Conservation (phyloP, 495 filamentous ascomycete genomes). For the Daldinia concentrica region DNA sequence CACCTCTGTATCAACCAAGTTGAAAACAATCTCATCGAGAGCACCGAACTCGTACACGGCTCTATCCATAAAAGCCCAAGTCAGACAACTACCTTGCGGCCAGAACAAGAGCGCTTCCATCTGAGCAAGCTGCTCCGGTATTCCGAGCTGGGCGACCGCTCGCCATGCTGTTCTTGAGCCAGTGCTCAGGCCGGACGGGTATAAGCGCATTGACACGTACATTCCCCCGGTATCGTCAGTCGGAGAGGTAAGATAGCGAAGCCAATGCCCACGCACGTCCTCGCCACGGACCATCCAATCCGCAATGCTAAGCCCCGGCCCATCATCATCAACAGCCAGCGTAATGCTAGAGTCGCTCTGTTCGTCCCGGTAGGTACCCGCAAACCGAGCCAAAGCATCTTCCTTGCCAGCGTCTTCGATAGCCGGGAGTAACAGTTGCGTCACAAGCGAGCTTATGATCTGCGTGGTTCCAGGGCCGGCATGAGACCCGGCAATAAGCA, state of each 20-base stretch:
- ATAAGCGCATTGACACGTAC: conserved; percentile 18
- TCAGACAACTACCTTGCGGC: conserved; percentile 54
- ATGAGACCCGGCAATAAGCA: conserved; percentile 52
- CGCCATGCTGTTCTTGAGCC: conserved; percentile 26
- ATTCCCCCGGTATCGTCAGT: neutral
- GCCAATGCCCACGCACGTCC: conserved; percentile 17
- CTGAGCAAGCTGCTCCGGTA: conserved; percentile 33
- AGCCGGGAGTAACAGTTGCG: conserved; percentile 42
- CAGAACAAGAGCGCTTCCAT: conserved; percentile 52
- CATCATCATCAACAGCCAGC: conserved; percentile 38
- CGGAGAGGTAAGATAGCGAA: conserved; percentile 4
- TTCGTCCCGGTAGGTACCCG: conserved; percentile 51
- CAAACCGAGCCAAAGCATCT: conserved; percentile 50
- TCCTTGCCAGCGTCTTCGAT: conserved; percentile 55
- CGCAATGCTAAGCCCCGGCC: conserved; percentile 16
- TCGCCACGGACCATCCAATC: conserved; percentile 21
- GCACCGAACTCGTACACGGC: conserved; percentile 20
- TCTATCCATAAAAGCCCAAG: conserved; percentile 30
- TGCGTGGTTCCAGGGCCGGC: conserved; percentile 43
- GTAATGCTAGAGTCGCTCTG: conserved; percentile 52
- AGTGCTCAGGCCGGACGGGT: conserved; percentile 21
- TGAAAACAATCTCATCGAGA: conserved; percentile 28
- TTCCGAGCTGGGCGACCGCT: conserved; percentile 13
- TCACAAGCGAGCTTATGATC: conserved; percentile 38
- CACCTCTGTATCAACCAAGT: neutral